Evolutionary conservation across 495 filamentous ascomycete genomes (phyloP).

Genomic region (Saxispiralis lemnorum): DNA sequence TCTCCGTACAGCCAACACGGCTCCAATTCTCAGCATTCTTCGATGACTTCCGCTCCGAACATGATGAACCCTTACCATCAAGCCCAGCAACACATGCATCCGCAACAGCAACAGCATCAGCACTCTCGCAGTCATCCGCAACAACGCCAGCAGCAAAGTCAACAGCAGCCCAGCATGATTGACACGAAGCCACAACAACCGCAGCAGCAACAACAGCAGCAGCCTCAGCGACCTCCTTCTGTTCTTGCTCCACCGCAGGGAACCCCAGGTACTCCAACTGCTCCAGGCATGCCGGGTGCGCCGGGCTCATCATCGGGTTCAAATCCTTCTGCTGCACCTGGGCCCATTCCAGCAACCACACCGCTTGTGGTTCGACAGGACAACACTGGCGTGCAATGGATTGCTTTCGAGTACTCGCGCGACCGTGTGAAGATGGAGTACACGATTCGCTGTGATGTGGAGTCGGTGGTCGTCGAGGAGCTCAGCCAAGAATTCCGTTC

Average conservation of each 20-base stretch:
- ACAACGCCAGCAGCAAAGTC: constrained; percentile 25
- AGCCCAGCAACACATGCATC: constrained; percentile 35
- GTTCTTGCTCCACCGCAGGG: constrained; percentile 31
- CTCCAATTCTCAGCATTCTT: constrained; percentile 38
- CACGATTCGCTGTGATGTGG: constrained; percentile 93
- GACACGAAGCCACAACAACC: constrained; percentile 38
- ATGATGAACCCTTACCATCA: constrained; percentile 54
- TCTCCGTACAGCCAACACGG: constrained; percentile 65
- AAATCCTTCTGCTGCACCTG: constrained; percentile 84
- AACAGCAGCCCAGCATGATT: constrained; percentile 23
- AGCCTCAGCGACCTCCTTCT: constrained; percentile 39
- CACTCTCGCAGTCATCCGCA: constrained; percentile 15
- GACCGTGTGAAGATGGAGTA: constrained; percentile 99
- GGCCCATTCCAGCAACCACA: constrained; percentile 94
- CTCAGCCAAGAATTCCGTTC: constrained; percentile 80
- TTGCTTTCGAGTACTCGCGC: constrained; percentile 93
- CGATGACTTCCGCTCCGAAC: constrained; percentile 40
- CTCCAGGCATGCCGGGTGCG: constrained; percentile 16
- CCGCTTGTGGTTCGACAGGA: constrained; percentile 89
- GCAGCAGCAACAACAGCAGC: constrained; percentile 24
- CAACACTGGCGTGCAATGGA: constrained; percentile 95
- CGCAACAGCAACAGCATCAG: constrained; percentile 25
- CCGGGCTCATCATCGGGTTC: constrained; percentile 26
- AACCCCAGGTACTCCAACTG: constrained; percentile 31
- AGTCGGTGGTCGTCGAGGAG: constrained; percentile 80